Percentiles rank a stretch among this genome's conserved stretches.
These are phyloP conservation scores for Colletotrichum tofieldiae DNA, from an alignment of 2,329 filamentous ascomycete genomes.

Conservation along the genomic window DNA sequence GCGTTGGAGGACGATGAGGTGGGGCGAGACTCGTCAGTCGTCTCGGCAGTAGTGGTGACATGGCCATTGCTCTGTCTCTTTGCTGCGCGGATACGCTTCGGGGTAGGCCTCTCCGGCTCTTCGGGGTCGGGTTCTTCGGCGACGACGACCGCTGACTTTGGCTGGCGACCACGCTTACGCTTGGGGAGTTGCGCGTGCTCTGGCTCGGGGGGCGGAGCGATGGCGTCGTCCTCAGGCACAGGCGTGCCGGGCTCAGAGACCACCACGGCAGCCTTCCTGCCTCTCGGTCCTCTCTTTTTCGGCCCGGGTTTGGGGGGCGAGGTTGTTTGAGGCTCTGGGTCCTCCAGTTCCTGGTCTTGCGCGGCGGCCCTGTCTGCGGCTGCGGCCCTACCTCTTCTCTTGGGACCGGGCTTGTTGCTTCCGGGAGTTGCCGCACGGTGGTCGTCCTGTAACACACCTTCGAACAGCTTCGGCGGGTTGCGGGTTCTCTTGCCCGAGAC, in stretches of 20 bases:
- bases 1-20: slow-evolving; percentile 69
- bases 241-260: slow-evolving; percentile 41
- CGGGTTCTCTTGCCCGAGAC: slow-evolving; percentile 69
- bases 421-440: slow-evolving; percentile 69
- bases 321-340: slow-evolving; percentile 26
- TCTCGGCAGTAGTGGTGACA: slow-evolving; percentile 25
- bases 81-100: slow-evolving; percentile 39
- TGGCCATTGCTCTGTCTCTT: slow-evolving; percentile 40
- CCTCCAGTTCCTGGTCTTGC: slow-evolving; percentile 31
- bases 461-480: slow-evolving; percentile 66
- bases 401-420: slow-evolving; percentile 40
- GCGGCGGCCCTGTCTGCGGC: slow-evolving; percentile 20
- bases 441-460: slow-evolving; percentile 65
- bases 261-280: slow-evolving; percentile 27
- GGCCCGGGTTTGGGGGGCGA: slow-evolving; percentile 34
- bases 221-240: slow-evolving; percentile 29
- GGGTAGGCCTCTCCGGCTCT: slow-evolving; percentile 19
- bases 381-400: slow-evolving; percentile 50
- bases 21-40: slow-evolving; percentile 65
- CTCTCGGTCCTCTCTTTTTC: slow-evolving; percentile 35
- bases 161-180: slow-evolving; percentile 42
- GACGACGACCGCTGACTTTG: slow-evolving; percentile 26
- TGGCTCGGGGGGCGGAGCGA: slow-evolving; percentile 34
- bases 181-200: slow-evolving; percentile 33
- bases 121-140: slow-evolving; percentile 27